Conservation (phyloP, 148 eudicot genomes). For the Amaranthus cruentus region DNA sequence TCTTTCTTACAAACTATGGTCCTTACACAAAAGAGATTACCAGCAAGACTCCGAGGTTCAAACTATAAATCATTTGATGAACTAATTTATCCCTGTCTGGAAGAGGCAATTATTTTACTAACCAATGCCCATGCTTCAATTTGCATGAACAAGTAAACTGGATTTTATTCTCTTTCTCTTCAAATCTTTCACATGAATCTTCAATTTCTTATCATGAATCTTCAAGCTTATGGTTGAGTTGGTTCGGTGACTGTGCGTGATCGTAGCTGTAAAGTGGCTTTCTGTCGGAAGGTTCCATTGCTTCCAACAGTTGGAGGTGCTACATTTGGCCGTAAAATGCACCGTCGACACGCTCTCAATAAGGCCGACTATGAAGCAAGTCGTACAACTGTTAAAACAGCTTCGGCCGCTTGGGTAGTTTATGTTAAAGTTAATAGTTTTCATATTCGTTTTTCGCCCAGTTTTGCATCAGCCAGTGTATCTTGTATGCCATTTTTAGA, state of each 20-base stretch:
- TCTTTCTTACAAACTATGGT: no score
- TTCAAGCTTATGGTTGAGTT: no score
- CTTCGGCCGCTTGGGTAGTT: slow-evolving; percentile 32
- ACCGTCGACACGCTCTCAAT: slow-evolving; percentile 41
- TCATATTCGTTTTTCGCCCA: slow-evolving; percentile 14
- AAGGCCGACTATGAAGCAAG: slow-evolving; percentile 68
- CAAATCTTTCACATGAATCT: no score
- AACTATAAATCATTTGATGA: no score
- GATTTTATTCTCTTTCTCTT: no score
- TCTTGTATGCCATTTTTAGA: slow-evolving; percentile 22
- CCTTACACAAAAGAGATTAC: no score
- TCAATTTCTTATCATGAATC: no score
- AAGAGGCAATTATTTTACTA: no score
- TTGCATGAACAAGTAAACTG: no score
- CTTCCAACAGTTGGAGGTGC: slow-evolving; percentile 51
- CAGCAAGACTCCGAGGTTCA: no score
- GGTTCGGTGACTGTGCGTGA: slow-evolving; percentile 2
- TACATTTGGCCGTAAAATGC: slow-evolving; percentile 52
- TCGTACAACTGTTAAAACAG: slow-evolving; percentile 43
- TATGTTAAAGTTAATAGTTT: slow-evolving; percentile 11
- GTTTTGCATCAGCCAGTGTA: slow-evolving; percentile 30
- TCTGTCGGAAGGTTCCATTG: slow-evolving; percentile 54
- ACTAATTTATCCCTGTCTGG: no score
- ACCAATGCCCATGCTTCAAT: no score
- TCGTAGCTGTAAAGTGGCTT: slow-evolving; percentile 63